Base-by-base conservation (phyloP, 2,329 filamentous ascomycete species). In the Phaeosphaeria sp. region DNA sequence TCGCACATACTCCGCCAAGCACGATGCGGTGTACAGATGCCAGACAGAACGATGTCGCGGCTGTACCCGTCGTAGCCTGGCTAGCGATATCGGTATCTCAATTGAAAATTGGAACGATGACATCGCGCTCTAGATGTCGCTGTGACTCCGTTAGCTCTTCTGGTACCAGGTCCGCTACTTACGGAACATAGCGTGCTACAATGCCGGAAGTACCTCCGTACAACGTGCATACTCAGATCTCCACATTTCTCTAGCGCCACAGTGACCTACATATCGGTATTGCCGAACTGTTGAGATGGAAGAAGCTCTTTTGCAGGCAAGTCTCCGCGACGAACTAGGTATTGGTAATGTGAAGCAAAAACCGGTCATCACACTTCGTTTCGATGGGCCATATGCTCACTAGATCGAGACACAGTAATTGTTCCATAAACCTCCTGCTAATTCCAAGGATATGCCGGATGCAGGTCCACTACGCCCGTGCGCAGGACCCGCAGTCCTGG, bases 391-490 rank as follows among this genome's bases (percentile, higher is more conserved):
- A 18, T 22, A 18, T 39, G 36, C 36, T 15, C 36, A 39, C 17
- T 39, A 39, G 36, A 39, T 39, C 36, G 36, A 39, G 36, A 39
- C 36, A 39, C 15, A n/a, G 15, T 39, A 15, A 17, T 42, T 33
- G 23, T 21, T 13, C 25, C 30, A 25, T 50, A 42, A 23, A 4
- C 18, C 22, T 6, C 11, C 10, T 23, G 10, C 30, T 25, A 23
- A 25, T 15, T 23, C 25, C 53, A 36, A 39, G 53, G 46, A 59
- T 61, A 46, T 56, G 54, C 59, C 47, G 55, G 58, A 64, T 64
- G 61, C 66, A 65, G 60, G 58, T 68, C 60, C 66, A 36, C 50
- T 58, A 51, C 42, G 57, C 50, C 55, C 52, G 55, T 61, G 59
- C 55, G 56, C 21, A 25, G 21, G 54, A 22, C 66, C 64, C 44